A percentile compares a stretch with the other conserved stretches of the same genome.
These are phyloP conservation scores for Stereocaulon alpinum DNA, from an alignment of 495 filamentous ascomycete species.

Conservation along the genomic window DNA sequence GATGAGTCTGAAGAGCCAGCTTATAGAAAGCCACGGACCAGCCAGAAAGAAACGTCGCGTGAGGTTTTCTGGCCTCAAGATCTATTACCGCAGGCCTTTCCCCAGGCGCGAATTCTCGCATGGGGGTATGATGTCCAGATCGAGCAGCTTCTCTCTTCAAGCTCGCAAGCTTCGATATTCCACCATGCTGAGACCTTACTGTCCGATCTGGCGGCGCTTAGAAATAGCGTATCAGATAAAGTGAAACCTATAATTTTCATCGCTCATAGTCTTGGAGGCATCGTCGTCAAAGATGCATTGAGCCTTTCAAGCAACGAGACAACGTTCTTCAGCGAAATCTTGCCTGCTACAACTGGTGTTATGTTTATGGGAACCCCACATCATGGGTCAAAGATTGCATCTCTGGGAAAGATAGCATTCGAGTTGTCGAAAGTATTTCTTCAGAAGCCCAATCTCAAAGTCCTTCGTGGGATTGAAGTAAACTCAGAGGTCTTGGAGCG, in stretches of 20 bases:
- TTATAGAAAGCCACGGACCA: background rate
- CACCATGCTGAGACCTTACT: conserved; percentile 65
- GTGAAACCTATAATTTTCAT: conserved; percentile 19
- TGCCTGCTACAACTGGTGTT: conserved; percentile 39
- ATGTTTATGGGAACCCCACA: conserved; percentile 31
- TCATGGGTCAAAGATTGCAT: conserved; percentile 19
- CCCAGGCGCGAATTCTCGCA: conserved; percentile 51
- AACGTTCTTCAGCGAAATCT: conserved; percentile 79
- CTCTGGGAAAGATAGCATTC: conserved; percentile 6
- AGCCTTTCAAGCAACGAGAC: conserved; percentile 48
- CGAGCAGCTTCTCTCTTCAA: conserved; percentile 43
- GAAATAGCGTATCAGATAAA: background rate
- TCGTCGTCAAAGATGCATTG: conserved; percentile 15
- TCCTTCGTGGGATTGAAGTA: conserved; percentile 1
- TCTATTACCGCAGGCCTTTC: conserved; percentile 36
- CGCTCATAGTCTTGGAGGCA: conserved; percentile 22
- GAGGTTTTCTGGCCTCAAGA: conserved; percentile 20
- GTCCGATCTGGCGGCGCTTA: background rate
- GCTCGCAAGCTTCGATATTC: conserved; percentile 59
- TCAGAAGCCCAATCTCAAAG: conserved; percentile 1
- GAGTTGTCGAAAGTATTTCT: background rate
- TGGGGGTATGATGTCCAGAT: conserved; percentile 79
- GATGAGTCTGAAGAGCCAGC: background rate
- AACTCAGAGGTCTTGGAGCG: conserved; percentile 13
- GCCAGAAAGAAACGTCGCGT: background rate